These are phyloP conservation scores for Tarenaya hassleriana DNA, from an alignment of 345 rosid genomes.

Conservation along the genomic window DNA sequence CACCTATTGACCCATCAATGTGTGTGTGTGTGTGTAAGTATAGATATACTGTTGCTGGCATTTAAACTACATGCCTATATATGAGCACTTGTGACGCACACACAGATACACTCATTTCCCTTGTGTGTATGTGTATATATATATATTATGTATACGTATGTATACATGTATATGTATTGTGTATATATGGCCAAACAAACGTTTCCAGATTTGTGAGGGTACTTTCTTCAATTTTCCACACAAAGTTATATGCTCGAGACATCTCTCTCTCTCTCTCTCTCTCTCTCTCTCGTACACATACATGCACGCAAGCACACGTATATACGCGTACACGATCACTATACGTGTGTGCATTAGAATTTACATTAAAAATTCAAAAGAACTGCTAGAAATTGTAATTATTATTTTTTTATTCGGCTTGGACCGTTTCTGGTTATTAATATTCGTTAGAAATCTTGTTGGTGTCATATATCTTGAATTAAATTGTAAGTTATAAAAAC, in stretches of 20 bases:
- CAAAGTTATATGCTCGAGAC: too few species aligned
- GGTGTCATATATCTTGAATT: conserved; percentile 21
- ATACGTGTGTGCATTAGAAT: too few species aligned
- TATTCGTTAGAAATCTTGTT: conserved; percentile 10
- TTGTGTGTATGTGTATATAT: conserved; percentile 16
- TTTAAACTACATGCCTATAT: conserved; percentile 23
- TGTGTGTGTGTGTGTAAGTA: conserved; percentile 13
- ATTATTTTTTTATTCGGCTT: neutral
- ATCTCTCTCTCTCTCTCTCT: conserved; percentile 1
- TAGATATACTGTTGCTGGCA: conserved; percentile 29
- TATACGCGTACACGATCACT: too few species aligned
- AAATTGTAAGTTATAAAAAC: neutral
- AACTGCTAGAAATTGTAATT: neutral
- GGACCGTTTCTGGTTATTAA: too few species aligned
- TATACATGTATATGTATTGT: conserved; percentile 13
- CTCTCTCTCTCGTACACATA: neutral
- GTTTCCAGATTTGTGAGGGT: conserved; percentile 18
- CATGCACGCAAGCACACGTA: too few species aligned
- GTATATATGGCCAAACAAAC: conserved; percentile 24
- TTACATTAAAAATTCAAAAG: conserved; percentile 11
- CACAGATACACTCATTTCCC: conserved; percentile 25
- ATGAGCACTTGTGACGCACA: conserved; percentile 19
- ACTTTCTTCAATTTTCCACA: conserved; percentile 9
- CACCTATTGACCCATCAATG: conserved; percentile 25
- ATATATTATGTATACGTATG: conserved; percentile 16